Base-by-base conservation (phyloP, 805 yeast genomes). In the Metschnikowia lochheadii region DNA sequence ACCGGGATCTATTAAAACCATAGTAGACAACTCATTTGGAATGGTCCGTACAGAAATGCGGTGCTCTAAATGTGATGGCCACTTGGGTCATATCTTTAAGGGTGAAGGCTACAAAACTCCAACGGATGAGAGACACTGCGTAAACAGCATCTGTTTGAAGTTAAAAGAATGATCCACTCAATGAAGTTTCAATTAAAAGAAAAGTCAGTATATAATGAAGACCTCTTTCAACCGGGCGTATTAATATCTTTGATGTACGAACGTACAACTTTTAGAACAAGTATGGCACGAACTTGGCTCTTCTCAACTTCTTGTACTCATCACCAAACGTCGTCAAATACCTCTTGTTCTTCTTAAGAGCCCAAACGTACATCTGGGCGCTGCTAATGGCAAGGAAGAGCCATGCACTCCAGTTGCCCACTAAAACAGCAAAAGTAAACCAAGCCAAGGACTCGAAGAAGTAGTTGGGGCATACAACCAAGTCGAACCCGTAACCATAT, bases 61-160 rank as follows among this genome's bases (percentile, higher is more conserved):
- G 55, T 94, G 99, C 64, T 73, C 84, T 11, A 76, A 78, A 7
- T 94, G 99, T 66, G 97, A 89, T 41, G 95, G 97, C 2, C 99
- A 94, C 71, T 69, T 94, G 58, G 99, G 99, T 1, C 99, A 94
- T 69, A 85, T 94, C 1, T 94, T 94, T 68, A 83, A 83, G 61
- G 96, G 96, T 5, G 99, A 94, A 71, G 98, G 98, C 1, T 92
- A 80, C 74, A 73, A 79, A 44, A 89, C 84, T 1, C 96, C 96
- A 15, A 88, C 96, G 0, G 89, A 91, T 64, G 92, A 80, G 58
- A 82, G 99, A 65, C 98, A 94, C 67, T 94, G 99, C 67, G 97
- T 91, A 21, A 94, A 94, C 67, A 86, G 96, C 45, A 75, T 88
- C 23, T 81, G 89, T 49, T 72, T 94, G 68, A 87, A 84, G 63